phyloP scores from a whole-genome alignment of 2,329 filamentous ascomycete genomes.

The Trichoderma sp. region DNA sequence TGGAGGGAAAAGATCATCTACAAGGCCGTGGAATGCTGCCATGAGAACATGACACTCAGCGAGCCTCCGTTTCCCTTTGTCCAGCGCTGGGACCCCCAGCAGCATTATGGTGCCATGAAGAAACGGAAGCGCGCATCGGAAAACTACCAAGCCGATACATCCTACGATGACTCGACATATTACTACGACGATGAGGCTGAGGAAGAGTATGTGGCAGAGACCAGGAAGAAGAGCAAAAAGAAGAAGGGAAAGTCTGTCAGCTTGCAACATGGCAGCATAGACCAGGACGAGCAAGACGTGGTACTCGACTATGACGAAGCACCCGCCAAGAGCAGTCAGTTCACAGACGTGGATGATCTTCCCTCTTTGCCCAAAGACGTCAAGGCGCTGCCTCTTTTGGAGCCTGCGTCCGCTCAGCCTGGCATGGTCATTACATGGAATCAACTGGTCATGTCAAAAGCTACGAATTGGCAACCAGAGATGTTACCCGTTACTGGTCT shows the following conservation, averaged over 20 bases:
- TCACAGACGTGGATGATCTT: conserved; percentile 59
- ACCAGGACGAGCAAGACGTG: conserved; percentile 31
- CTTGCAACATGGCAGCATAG: conserved; percentile 20
- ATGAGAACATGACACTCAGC: conserved; percentile 67
- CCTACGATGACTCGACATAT: conserved; percentile 33
- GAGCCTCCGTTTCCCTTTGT: conserved; percentile 87
- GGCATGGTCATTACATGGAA: conserved; percentile 73
- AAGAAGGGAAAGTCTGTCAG: conserved; percentile 40
- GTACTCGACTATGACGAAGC: conserved; percentile 46
- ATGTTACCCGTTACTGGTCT: conserved; percentile 66
- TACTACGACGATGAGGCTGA: conserved; percentile 41
- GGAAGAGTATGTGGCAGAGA: conserved; percentile 22
- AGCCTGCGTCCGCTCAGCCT: conserved; percentile 47
- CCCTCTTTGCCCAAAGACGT: conserved; percentile 62
- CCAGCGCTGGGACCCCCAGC: conserved; percentile 84
- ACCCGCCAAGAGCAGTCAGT: conserved; percentile 43
- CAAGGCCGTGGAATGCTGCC: conserved; percentile 79
- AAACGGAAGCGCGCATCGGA: conserved; percentile 53
- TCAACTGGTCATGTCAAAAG: conserved; percentile 60
- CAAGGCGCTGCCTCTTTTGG: conserved; percentile 53
- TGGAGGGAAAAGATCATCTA: conserved; percentile 78
- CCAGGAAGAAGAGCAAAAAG: conserved; percentile 39
- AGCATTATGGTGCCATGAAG: conserved; percentile 48
- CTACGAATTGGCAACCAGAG: conserved; percentile 67
- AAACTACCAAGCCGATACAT: conserved; percentile 33